Evolutionary conservation across 2,329 filamentous ascomycete genomes (phyloP).

Genomic region (Fusarium fracticaudum): DNA sequence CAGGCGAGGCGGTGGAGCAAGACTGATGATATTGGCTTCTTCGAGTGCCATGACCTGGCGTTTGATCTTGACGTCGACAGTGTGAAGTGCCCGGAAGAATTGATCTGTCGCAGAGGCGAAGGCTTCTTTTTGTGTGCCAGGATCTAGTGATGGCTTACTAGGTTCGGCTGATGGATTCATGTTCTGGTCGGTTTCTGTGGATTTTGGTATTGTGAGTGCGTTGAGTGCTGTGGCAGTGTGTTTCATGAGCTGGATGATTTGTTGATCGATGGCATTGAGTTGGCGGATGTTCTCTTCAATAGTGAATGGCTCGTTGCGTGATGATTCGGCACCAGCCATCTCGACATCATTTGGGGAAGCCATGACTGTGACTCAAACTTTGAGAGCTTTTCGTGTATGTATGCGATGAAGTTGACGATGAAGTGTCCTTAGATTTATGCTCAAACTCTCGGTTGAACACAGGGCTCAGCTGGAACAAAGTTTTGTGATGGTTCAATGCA

Average conservation of each 20-base stretch:
- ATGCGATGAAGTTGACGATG: neutral
- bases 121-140: slow-evolving; percentile 61
- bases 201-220: slow-evolving; percentile 51
- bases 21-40: slow-evolving; percentile 78
- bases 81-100: slow-evolving; percentile 79
- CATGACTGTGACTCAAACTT: slow-evolving; percentile 37
- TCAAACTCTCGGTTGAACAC: neutral
- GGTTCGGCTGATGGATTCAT: slow-evolving; percentile 22
- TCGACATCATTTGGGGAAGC: slow-evolving; percentile 44
- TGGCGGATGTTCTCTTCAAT: slow-evolving; percentile 83
- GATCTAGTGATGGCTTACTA: slow-evolving; percentile 47
- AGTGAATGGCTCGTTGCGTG: slow-evolving; percentile 66
- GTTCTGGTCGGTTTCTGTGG: slow-evolving; percentile 9
- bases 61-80: slow-evolving; percentile 77
- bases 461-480: neutral
- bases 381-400: neutral
- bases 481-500: neutral
- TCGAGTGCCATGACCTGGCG: slow-evolving; percentile 76
- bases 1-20: slow-evolving; percentile 49
- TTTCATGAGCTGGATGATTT: slow-evolving; percentile 51
- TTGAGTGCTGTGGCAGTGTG: slow-evolving; percentile 60
- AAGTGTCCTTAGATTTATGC: neutral
- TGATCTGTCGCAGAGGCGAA: slow-evolving; percentile 69
- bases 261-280: slow-evolving; percentile 80
- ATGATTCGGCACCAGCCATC: slow-evolving; percentile 43